A percentile compares a stretch with the other conserved stretches of the same genome.
Conservation (phyloP, 805 yeast genomes). For the Priceomyces castillae region DNA sequence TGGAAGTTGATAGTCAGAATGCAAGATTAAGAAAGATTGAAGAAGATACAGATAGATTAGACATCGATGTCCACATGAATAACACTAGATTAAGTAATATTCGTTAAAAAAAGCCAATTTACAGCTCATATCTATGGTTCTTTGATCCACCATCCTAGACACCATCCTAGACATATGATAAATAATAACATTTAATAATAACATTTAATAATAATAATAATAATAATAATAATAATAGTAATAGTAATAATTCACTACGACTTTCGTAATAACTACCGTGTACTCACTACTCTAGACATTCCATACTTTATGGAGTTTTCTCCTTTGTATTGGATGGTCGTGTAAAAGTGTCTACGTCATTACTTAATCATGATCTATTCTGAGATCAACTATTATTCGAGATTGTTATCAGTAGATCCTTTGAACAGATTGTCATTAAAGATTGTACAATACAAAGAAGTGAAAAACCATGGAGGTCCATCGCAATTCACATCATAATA, state of each 20-base stretch:
- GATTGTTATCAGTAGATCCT: too few species aligned
- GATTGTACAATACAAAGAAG: neutral
- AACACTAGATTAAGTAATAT: conserved; percentile 63
- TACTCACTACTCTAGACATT: too few species aligned
- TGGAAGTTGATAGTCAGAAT: conserved; percentile 80
- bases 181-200: too few species aligned
- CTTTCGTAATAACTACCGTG: too few species aligned
- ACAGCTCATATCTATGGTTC: too few species aligned
- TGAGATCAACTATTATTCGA: neutral
- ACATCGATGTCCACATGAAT: conserved; percentile 77
- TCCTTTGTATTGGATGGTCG: neutral
- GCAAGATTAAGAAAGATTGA: conserved; percentile 69
- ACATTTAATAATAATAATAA: too few species aligned
- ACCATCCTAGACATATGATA: too few species aligned
- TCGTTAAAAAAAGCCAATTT: conserved; percentile 18
- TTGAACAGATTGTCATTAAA: too few species aligned
- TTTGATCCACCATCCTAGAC: too few species aligned
- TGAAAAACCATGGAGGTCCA: conserved; percentile 10
- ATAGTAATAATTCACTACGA: too few species aligned
- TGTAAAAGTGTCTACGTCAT: neutral
- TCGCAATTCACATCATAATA: conserved; percentile 17
- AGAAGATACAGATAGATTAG: conserved; percentile 80
- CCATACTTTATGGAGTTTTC: too few species aligned
- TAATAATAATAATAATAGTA: too few species aligned
- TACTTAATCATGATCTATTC: neutral